Percentiles rank a stretch among this genome's conserved stretches.
Conservation (phyloP, 108 stramenopile species). For the Pseudonitzschia multiseries region DNA sequence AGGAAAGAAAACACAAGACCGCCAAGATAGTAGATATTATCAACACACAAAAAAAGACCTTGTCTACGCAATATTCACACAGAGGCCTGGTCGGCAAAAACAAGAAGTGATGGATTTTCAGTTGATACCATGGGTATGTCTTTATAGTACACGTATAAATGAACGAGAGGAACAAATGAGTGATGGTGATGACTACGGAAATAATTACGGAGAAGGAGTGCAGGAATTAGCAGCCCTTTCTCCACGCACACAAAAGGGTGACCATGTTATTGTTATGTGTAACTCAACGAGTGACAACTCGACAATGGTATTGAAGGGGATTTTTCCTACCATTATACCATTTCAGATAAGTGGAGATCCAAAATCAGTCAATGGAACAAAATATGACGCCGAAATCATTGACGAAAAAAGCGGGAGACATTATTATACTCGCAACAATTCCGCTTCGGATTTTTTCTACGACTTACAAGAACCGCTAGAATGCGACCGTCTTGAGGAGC, state of each 20-base stretch:
- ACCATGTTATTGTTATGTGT: neutral
- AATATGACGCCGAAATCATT: neutral
- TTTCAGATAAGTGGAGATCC: neutral
- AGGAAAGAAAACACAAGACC: neutral
- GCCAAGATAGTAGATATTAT: neutral
- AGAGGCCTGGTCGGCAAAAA: neutral
- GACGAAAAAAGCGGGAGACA: neutral
- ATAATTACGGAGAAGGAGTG: neutral
- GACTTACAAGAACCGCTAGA: slow-evolving; percentile 1
- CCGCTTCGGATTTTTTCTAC: neutral
- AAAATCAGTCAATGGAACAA: neutral
- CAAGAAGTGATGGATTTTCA: neutral
- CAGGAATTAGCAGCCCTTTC: neutral
- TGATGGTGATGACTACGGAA: neutral
- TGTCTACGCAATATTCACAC: neutral
- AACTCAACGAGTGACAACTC: neutral
- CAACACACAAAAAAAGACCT: slow-evolving; percentile 1
- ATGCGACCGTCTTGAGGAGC: slow-evolving; percentile 13
- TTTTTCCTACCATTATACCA: neutral
- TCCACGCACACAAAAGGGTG: neutral
- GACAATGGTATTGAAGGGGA: slow-evolving; percentile 3
- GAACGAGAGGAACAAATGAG: neutral
- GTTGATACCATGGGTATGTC: neutral
- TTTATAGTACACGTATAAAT: neutral
- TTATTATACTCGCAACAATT: neutral